Percentiles rank a stretch among this genome's conserved stretches.
phyloP scores from a whole-genome alignment of 2,329 filamentous ascomycete genomes.

The Ascochyta koolunga region DNA sequence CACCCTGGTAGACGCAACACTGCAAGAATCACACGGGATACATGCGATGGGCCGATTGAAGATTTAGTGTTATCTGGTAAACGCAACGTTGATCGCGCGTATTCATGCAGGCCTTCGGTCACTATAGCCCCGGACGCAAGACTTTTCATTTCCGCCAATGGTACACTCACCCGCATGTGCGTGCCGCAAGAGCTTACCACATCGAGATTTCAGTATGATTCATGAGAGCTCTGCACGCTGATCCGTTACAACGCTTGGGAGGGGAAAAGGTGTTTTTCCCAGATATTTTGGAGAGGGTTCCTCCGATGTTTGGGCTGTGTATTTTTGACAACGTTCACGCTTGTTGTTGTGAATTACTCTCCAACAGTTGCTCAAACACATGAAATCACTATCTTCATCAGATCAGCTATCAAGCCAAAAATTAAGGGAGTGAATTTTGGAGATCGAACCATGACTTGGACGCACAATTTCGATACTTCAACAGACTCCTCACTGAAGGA shows the following conservation, averaged over 20 bases:
- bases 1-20: not conserved
- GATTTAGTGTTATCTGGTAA: not conserved
- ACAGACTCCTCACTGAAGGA: slow-evolving; percentile 14
- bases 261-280: not conserved
- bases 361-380: not conserved
- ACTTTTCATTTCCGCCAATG: slow-evolving; percentile 17
- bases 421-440: not conserved
- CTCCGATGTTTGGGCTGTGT: not conserved
- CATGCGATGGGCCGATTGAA: not conserved
- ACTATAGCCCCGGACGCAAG: not conserved
- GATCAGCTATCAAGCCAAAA: not conserved
- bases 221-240: not conserved
- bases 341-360: too few species aligned
- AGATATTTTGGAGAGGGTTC: not conserved
- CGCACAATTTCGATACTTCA: slow-evolving; percentile 11
- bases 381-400: not conserved
- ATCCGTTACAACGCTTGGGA: not conserved
- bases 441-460: slow-evolving; percentile 9
- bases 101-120: slow-evolving; percentile 3
- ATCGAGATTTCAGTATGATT: not conserved
- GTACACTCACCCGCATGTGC: not conserved
- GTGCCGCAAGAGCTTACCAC: not conserved
- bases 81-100: not conserved
- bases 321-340: not conserved
- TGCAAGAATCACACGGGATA: not conserved